A percentile compares a stretch with the other conserved stretches of the same genome.
Conservation (phyloP, 2,329 filamentous ascomycete species). For the Chaetothyriales sp. region DNA sequence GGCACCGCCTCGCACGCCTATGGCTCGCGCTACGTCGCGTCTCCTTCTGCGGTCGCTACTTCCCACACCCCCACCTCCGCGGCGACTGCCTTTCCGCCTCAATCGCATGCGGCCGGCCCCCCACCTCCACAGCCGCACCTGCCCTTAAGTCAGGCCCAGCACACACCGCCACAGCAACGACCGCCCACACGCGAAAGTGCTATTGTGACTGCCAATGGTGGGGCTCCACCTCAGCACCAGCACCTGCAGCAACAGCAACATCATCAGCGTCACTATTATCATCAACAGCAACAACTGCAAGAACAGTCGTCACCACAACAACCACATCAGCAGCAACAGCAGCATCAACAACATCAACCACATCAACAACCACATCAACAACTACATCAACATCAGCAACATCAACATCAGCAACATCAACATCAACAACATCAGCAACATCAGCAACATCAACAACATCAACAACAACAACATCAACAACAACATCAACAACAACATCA, state of each 20-base stretch:
- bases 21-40: not conserved
- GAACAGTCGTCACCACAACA: not conserved
- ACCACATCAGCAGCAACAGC: not conserved
- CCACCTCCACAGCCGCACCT: not conserved
- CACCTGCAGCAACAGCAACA: not conserved
- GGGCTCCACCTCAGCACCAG: not conserved
- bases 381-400: too few species aligned
- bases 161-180: not conserved
- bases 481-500: not conserved
- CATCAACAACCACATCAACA: constrained; percentile 2
- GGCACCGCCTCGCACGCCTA: constrained; percentile 6
- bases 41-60: not conserved
- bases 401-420: constrained; percentile 2
- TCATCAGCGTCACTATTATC: not conserved
- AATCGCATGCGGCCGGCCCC: not conserved
- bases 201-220: not conserved
- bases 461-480: not conserved
- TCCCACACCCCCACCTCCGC: not conserved
- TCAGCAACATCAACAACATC: too few species aligned
- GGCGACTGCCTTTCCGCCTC: not conserved
- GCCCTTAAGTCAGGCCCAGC: not conserved
- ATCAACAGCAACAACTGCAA: not conserved
- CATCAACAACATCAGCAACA: too few species aligned
- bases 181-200: not conserved
- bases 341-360: not conserved